These are phyloP conservation scores for Tubosaeta sp. DNA, from an alignment of 768 basidiomycete genomes.

Conservation along the genomic window DNA sequence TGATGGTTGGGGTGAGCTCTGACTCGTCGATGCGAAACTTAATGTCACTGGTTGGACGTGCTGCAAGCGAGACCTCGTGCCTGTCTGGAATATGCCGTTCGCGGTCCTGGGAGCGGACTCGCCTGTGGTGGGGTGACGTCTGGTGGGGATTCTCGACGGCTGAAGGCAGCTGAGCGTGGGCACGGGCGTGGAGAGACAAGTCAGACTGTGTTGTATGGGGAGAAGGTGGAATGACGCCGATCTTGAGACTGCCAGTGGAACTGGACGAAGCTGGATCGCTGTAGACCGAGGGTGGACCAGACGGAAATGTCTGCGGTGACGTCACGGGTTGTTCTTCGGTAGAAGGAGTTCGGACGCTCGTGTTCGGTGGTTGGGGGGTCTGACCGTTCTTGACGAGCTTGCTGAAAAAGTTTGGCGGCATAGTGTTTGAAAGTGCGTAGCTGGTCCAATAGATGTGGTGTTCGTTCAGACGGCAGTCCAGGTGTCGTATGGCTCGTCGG, in stretches of 20 bases:
- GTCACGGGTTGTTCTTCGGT: not conserved
- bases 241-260: slow-evolving; percentile 25
- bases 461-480: no score
- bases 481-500: no score
- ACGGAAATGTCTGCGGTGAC: not conserved
- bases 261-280: slow-evolving; percentile 3
- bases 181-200: slow-evolving; percentile 1
- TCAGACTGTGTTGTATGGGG: slow-evolving; percentile 20
- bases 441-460: no score
- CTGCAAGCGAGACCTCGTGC: slow-evolving; percentile 32
- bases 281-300: not conserved
- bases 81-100: slow-evolving; percentile 25
- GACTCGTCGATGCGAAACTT: slow-evolving; percentile 18
- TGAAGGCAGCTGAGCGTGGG: not conserved
- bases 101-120: slow-evolving; percentile 31
- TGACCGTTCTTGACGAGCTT: slow-evolving; percentile 24
- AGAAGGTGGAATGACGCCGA: slow-evolving; percentile 30
- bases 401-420: slow-evolving; percentile 29
- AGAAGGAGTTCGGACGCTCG: not conserved
- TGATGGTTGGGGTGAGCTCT: slow-evolving; percentile 26
- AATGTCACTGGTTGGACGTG: slow-evolving; percentile 25
- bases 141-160: slow-evolving; percentile 17
- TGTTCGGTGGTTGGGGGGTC: slow-evolving; percentile 3
- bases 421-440: not conserved
- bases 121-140: slow-evolving; percentile 21